Evolutionary conservation across 495 filamentous ascomycete genomes (phyloP).

Genomic region (Cercophora newfieldiana): DNA sequence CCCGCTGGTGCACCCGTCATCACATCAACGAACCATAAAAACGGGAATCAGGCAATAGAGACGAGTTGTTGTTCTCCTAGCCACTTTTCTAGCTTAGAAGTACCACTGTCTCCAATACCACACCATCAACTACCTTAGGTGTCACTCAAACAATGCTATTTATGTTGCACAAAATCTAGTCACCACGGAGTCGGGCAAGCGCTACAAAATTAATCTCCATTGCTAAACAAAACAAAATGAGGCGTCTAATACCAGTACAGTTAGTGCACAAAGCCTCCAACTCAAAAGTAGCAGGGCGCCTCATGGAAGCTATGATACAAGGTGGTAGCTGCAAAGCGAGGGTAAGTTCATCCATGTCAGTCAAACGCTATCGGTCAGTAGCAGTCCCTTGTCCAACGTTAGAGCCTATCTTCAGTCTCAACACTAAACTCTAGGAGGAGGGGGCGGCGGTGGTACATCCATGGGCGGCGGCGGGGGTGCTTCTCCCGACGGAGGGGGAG

Average conservation of each 20-base stretch:
- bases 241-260: constrained; percentile 19
- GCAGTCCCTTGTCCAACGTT: constrained; percentile 9
- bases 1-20: not conserved
- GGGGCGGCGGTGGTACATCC: constrained; percentile 75
- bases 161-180: not conserved
- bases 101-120: not conserved
- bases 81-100: not conserved
- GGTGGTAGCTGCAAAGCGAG: constrained; percentile 13
- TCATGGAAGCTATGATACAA: not conserved
- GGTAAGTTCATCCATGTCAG: constrained; percentile 16
- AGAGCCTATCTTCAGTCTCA: constrained; percentile 9
- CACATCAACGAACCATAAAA: not conserved
- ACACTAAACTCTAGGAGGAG: constrained; percentile 58
- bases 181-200: not conserved
- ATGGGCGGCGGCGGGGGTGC: constrained; percentile 74
- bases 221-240: not conserved
- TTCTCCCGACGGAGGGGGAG: constrained; percentile 54
- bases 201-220: constrained; percentile 2
- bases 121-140: too few species aligned
- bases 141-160: too few species aligned
- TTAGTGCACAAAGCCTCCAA: constrained; percentile 24
- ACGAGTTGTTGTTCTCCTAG: not conserved
- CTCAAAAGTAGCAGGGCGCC: not conserved
- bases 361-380: constrained; percentile 33
- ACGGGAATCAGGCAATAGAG: not conserved